These are phyloP conservation scores for Piper longum DNA, from an alignment of 164 flowering plant species.

Conservation along the genomic window DNA sequence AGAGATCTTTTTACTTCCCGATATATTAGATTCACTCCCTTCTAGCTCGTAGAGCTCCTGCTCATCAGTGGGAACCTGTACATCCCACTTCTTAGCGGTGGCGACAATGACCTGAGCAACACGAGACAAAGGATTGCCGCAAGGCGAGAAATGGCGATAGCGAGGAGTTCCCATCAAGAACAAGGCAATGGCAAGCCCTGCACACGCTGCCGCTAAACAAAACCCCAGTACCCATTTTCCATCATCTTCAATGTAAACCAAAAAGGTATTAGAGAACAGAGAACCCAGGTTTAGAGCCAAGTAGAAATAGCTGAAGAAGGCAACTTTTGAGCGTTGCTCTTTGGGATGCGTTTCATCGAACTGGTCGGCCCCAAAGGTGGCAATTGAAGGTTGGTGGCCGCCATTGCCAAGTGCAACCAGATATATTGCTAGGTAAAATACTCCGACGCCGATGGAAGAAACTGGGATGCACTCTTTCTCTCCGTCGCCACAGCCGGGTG, in stretches of 20 bases:
- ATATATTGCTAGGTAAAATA: conserved; percentile 66
- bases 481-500: conserved; percentile 55
- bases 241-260: conserved; percentile 65
- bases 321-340: conserved; percentile 20
- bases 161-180: conserved; percentile 30
- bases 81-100: conserved; percentile 34
- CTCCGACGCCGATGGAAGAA: conserved; percentile 20
- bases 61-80: conserved; percentile 15
- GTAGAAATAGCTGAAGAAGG: conserved; percentile 71
- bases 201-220: conserved; percentile 41
- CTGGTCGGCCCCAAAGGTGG: conserved; percentile 88
- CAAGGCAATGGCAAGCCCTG: conserved; percentile 32
- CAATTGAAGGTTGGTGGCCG: conserved; percentile 88
- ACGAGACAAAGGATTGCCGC: conserved; percentile 75
- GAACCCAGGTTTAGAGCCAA: conserved; percentile 71
- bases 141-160: conserved; percentile 45
- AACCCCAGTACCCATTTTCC: conserved; percentile 78
- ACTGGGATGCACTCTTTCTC: conserved; percentile 18
- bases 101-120: conserved; percentile 74
- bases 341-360: conserved; percentile 40
- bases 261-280: conserved; percentile 69
- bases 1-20: conserved; percentile 63
- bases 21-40: conserved; percentile 58
- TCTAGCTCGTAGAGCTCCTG: conserved; percentile 47
- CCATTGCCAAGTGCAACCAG: conserved; percentile 83